Evolutionary conservation across 2,329 filamentous ascomycete species (phyloP).

Genomic region (Colletotrichum godetiae): DNA sequence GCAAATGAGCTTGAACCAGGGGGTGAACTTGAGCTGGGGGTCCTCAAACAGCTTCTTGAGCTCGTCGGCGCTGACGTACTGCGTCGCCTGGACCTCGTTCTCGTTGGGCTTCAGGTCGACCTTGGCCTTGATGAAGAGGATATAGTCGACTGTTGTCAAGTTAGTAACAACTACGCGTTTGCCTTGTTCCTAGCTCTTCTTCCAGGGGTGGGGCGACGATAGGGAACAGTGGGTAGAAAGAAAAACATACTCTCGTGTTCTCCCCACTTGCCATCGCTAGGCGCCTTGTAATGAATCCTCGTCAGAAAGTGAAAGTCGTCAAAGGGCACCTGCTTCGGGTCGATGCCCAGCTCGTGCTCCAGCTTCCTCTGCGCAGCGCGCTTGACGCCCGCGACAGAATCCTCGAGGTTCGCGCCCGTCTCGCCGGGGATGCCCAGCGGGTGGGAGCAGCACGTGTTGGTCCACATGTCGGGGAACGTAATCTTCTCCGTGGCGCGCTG

Average conservation of each 20-base stretch:
- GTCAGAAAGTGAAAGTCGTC: constrained; percentile 95
- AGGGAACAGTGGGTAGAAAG: not conserved
- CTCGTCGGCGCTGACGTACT: constrained; percentile 85
- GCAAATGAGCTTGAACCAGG: constrained; percentile 99
- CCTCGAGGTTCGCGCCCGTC: constrained; percentile 84
- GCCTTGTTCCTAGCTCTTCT: not conserved
- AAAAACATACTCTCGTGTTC: constrained; percentile 89
- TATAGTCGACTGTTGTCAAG: constrained; percentile 83
- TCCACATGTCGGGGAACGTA: constrained; percentile 99
- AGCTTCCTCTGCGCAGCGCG: constrained; percentile 93
- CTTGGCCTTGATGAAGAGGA: constrained; percentile 95
- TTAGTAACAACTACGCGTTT: constrained; percentile 25
- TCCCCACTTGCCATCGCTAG: constrained; percentile 97
- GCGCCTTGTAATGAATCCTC: constrained; percentile 97
- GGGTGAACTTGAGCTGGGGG: constrained; percentile 85
- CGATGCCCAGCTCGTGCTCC: constrained; percentile 94
- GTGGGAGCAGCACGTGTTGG: constrained; percentile 99
- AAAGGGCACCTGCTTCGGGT: constrained; percentile 86
- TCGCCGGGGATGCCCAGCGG: constrained; percentile 91
- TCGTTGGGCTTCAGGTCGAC: constrained; percentile 84
- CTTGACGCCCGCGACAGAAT: constrained; percentile 88
- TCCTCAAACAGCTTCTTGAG: constrained; percentile 89
- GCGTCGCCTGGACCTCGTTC: constrained; percentile 89
- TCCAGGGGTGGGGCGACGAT: not conserved
- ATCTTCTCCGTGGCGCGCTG: constrained; percentile 98